phyloP scores from a whole-genome alignment of 257 asterid genomes.

The Solanum paucissectum region DNA sequence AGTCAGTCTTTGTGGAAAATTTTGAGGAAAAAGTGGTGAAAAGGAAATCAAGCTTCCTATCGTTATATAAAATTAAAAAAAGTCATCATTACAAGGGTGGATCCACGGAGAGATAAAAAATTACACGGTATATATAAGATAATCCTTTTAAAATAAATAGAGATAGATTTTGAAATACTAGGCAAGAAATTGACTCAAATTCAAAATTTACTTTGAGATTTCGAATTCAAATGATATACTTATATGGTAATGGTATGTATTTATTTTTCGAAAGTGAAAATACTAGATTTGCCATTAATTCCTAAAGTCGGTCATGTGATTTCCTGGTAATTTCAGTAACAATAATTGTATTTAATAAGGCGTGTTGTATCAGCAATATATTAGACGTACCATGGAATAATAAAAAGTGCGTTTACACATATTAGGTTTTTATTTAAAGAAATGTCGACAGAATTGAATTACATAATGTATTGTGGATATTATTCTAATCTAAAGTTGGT shows the following conservation, averaged over 20 bases:
- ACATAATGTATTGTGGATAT: background rate
- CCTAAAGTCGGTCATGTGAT: background rate
- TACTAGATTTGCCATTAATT: too few relatives aligned
- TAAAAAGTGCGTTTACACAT: background rate
- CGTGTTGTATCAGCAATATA: background rate
- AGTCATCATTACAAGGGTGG: background rate
- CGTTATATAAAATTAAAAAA: too few relatives aligned
- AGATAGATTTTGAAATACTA: background rate
- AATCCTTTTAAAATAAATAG: too few relatives aligned
- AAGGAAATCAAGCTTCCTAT: background rate
- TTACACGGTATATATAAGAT: too few relatives aligned
- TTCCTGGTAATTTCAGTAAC: background rate
- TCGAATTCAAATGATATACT: too few relatives aligned
- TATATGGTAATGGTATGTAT: too few relatives aligned
- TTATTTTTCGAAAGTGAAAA: background rate
- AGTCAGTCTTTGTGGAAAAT: background rate
- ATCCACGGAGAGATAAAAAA: background rate
- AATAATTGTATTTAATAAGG: background rate
- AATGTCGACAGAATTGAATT: background rate
- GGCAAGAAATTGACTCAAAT: accelerated
- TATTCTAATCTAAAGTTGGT: background rate
- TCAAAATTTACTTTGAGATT: background rate
- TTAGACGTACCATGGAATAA: background rate
- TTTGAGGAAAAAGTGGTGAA: background rate
- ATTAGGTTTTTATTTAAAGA: background rate